Conservation (phyloP, 495 filamentous ascomycete species). For the Xylaria nigripes region DNA sequence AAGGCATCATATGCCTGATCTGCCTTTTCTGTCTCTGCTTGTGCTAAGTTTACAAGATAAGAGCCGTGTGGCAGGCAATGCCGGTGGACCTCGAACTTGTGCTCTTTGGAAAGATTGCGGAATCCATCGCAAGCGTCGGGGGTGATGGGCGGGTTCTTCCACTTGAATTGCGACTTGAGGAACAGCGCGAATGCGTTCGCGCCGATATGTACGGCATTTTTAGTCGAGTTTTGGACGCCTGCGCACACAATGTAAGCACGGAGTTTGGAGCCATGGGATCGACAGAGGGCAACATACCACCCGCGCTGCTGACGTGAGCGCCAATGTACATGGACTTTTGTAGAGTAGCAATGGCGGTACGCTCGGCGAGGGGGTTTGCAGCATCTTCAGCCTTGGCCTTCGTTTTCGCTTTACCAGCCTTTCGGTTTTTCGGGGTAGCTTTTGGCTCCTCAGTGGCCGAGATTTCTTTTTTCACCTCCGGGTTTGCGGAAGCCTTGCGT, state of each 20-base stretch:
- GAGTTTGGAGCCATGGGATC: not conserved
- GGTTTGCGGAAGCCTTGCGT: slow-evolving; percentile 28
- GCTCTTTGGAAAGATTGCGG: slow-evolving; percentile 52
- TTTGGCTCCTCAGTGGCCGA: slow-evolving; percentile 22
- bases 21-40: slow-evolving; percentile 67
- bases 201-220: slow-evolving; percentile 72
- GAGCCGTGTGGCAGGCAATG: slow-evolving; percentile 86
- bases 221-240: slow-evolving; percentile 80
- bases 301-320: slow-evolving; percentile 83
- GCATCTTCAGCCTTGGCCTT: slow-evolving; percentile 34
- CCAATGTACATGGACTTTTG: slow-evolving; percentile 72
- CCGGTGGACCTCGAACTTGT: slow-evolving; percentile 61
- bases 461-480: slow-evolving; percentile 21
- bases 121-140: slow-evolving; percentile 61
- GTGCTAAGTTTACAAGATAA: slow-evolving; percentile 92
- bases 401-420: slow-evolving; percentile 33
- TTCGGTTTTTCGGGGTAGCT: slow-evolving; percentile 32
- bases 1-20: slow-evolving; percentile 83
- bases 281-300: slow-evolving; percentile 46
- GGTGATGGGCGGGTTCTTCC: slow-evolving; percentile 73
- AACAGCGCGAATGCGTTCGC: slow-evolving; percentile 92
- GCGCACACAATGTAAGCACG: slow-evolving; percentile 6
- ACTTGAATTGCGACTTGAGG: slow-evolving; percentile 91
- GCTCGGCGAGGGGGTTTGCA: slow-evolving; percentile 55
- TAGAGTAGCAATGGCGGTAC: slow-evolving; percentile 53